Evolutionary conservation across 331 rosid species (phyloP).

Genomic region (Phaseolus coccineus): DNA sequence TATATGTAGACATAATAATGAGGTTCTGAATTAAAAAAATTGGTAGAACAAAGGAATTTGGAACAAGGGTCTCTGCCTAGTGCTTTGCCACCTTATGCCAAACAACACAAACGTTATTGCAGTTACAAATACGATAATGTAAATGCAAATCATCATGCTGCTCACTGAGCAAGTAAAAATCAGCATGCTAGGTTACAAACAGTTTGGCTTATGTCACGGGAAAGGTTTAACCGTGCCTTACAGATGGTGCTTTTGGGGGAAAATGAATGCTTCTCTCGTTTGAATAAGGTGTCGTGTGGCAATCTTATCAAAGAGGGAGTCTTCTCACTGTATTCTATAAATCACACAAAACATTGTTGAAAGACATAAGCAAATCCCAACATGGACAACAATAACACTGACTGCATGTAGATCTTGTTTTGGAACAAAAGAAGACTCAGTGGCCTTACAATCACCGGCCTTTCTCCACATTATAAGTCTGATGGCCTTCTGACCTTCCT

Average conservation of each 20-base stretch:
- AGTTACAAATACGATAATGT: constrained; percentile 35
- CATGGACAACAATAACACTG: constrained; percentile 29
- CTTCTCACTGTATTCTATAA: constrained; percentile 31
- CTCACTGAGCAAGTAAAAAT: constrained; percentile 42
- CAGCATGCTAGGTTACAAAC: constrained; percentile 46
- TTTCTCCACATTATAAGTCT: constrained; percentile 52
- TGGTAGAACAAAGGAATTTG: constrained; percentile 6
- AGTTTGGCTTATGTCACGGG: constrained; percentile 39
- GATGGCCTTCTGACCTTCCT: constrained; percentile 68
- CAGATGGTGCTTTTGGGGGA: constrained; percentile 38
- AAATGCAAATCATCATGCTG: constrained; percentile 49
- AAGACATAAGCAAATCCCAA: constrained; percentile 44
- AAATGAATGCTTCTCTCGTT: constrained; percentile 23
- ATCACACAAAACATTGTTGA: constrained; percentile 44
- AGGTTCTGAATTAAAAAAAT: not conserved
- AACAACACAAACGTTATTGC: constrained; percentile 45
- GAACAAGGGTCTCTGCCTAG: constrained; percentile 18
- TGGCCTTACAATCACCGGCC: constrained; percentile 51
- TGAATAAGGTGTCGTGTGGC: constrained; percentile 24
- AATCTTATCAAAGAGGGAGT: constrained; percentile 40
- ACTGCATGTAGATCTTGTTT: constrained; percentile 47
- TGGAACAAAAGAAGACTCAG: constrained; percentile 7
- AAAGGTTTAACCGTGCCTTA: constrained; percentile 46
- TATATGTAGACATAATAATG: not conserved
- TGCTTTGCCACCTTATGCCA: constrained; percentile 43